Evolutionary conservation across 768 basidiomycete genomes (phyloP), one percentile per base, ranked within the genome.

Genomic region (Tylopilus felleus): DNA sequence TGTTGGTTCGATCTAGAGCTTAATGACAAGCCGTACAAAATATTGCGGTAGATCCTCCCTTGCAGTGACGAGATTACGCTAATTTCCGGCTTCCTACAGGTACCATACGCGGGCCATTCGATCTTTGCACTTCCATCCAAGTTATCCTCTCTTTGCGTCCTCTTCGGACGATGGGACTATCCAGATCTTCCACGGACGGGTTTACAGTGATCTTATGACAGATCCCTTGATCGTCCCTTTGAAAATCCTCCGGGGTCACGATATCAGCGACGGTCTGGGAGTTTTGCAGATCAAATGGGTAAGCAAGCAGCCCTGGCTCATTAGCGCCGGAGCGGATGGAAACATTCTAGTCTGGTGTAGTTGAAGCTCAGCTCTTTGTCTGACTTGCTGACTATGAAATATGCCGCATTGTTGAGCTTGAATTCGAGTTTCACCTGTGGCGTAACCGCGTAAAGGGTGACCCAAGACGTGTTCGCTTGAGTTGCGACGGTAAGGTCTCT

Each of bases 1-100:
- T 95, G 93, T 70, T 99, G 97, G 97, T 98, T 98, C 71, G 97
- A 99, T 75, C 77, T 99, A 60, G 97, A 98, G 65, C 83, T 99
- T 51, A 92, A 88, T 61, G 88, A 91, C 58, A 97, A 96, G 70
- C 97, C 97, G 1, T 99, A 96, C 80, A 98, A 97, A 74, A 84
- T 97, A 51, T 75, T 99, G 62, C 83, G 93, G 93, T 92, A 70
- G 49, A 54, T 53, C 35, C 41, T 43, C 29, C n/a, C 16, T 47
- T 7, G 16, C 9, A 10, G 21, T 44, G 17, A 31, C 42, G 17
- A 31, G 31, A 27, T 51, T 53, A 43, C 9, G 4, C 62, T 64
- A 16, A 60, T 58, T 43, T 56, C 40, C 42, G 12, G 23, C 31
- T 53, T 46, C 21, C 42, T 46, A 36, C 47, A 96, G 94, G 56